These are phyloP conservation scores for Calonectria pauciramosa DNA, from an alignment of 2,329 filamentous ascomycete species.

Conservation along the genomic window DNA sequence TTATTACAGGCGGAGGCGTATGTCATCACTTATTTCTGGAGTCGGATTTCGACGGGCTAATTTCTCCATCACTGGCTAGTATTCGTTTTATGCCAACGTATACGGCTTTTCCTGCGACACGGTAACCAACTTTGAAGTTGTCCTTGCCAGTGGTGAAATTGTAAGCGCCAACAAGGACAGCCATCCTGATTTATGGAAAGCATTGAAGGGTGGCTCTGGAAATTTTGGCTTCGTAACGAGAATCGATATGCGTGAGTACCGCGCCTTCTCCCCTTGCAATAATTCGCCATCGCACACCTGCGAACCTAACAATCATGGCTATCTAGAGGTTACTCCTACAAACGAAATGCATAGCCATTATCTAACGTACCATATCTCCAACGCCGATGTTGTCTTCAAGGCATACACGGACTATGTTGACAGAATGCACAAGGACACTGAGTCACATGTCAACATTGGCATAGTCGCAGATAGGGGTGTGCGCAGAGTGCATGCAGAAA, in stretches of 20 bases:
- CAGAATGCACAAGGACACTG: not conserved
- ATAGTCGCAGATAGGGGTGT: not conserved
- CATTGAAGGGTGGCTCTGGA: not conserved
- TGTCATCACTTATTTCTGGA: not conserved
- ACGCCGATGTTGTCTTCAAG: not conserved
- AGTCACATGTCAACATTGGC: not conserved
- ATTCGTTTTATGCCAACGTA: not conserved
- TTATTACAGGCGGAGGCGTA: not conserved
- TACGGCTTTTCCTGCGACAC: not conserved
- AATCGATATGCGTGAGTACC: not conserved
- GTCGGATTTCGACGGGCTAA: not conserved
- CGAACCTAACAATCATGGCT: not conserved
- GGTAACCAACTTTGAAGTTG: not conserved
- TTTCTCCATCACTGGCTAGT: not conserved
- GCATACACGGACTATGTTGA: not conserved
- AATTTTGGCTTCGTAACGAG: not conserved
- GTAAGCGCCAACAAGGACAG: not conserved
- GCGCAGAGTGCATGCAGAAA: not conserved
- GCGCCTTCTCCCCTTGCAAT: accelerated
- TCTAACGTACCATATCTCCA: not conserved
- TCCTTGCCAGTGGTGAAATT: not conserved
- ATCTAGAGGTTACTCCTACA: not conserved
- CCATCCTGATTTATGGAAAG: not conserved
- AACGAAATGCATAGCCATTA: not conserved
- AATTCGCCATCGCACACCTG: too few species aligned